Base-by-base conservation (phyloP, 768 basidiomycete genomes). In the Mycena belliarum region DNA sequence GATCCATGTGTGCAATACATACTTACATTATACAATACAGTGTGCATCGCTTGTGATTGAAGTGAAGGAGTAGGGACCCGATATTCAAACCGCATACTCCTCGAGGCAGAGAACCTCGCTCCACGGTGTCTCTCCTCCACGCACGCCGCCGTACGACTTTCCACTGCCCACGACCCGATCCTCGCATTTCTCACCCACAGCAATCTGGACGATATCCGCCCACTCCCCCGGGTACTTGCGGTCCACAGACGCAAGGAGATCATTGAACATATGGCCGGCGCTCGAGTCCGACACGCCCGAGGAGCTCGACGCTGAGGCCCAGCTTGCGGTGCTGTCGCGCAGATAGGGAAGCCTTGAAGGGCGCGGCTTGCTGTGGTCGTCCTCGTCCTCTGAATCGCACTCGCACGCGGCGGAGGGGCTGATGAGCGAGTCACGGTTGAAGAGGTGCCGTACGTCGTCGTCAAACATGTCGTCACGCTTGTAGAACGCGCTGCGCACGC, bases 401-500 rank as follows among this genome's bases (percentile, higher is more conserved):
- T 41, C 49, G 20, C 18, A 14, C 21, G 37, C 37, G 4, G 10
- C 26, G 32, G 15, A 29, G 37, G 25, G 15, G 29, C 29, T 50
- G 37, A 5, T 29, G 3, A 32, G 24, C 38, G 61, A 63, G 32
- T 63, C 61, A 38, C 61, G 61, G 37, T 28, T 48, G 57, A 63
- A 63, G 15, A 63, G 21, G 33, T 63, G 43, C 32, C 61, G 61
- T 18, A 41, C 49, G 47, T 50, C 51, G 35, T 50, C 55, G 25
- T 53, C 60, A 14, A 20, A 2, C 4, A 38, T 23, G 23, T 40
- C 42, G 14, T 1, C 35, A 9, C 49, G 43, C 33, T 52, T 55
- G 24, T 63, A 63, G 29, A 63, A 59, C 23, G 49, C 57, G 54
- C 62, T 63, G 14, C 50, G 57, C 20, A 63, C 48, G 28, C 62